Evolutionary conservation across 139 green algal species (phyloP), one percentile per base, ranked within the genome.

Genomic region (Coelastrella sp.): DNA sequence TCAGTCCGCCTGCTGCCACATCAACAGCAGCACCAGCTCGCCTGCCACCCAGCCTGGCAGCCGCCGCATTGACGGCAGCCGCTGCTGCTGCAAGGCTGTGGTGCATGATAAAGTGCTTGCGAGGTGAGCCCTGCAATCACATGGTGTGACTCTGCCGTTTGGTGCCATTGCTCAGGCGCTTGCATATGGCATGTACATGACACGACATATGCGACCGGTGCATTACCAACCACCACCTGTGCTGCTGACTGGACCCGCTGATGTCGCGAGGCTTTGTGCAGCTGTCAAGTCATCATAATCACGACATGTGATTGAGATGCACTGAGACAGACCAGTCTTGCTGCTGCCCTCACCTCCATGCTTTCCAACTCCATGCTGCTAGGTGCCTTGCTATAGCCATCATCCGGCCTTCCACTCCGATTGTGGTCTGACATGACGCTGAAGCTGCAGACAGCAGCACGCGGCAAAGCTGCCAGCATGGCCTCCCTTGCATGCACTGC

Each of bases 371-470:
- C 84, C 57, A 57, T 56, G 12, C 9, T 80, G 84, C 84, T 88
- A 8, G 84, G 84, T 24, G 84, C 84, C 22, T 58, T 81, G 68
- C 22, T 61, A 68, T 88, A 88, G 19, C 84, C 84, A 57, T 88
- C 84, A 56, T 88, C 84, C 11, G 24, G 61, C 27, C 35, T 24
- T 5, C 84, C 84, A 9, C 84, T 88, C 25, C 84, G 20, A 49
- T 88, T 88, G 20, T 81, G 68, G 61, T 88, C 84, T 24, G 68
- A 81, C 68, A 81, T 57, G 4, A 88, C 84, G 24, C 84, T 88
- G 84, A 72, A 88, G 68, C 84, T 88, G 49, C 81, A 80, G 20
- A 57, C 56, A 66, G 84, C 84, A 58, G n/a, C 61, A n/a, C 84
- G 49, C 57, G 84, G 84, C 68, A 88, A 14, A 3, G 68, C 19